phyloP scores from a whole-genome alignment of 257 asterid species.

The Haberlea rhodopensis region DNA sequence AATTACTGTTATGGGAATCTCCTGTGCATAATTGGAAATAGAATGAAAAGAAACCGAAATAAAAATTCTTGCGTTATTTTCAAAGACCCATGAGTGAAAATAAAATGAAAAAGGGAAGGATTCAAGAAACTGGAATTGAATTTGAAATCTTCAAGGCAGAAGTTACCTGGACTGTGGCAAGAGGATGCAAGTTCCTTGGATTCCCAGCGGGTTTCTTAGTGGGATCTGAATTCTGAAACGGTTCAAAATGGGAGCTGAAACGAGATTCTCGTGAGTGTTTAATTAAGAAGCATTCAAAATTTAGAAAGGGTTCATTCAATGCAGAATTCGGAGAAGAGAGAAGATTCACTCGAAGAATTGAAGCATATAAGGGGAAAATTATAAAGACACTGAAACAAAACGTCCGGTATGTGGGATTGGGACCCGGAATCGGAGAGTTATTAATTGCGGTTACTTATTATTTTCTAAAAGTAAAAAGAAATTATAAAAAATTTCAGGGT shows the following conservation, averaged over 20 bases:
- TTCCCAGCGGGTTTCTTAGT: neutral
- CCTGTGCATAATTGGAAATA: too few species aligned
- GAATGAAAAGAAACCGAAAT: neutral
- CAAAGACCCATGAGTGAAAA: too few species aligned
- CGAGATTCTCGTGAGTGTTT: conserved; percentile 55
- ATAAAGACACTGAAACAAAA: too few species aligned
- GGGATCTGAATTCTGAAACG: conserved; percentile 38
- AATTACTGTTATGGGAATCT: too few species aligned
- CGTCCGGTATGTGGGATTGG: too few species aligned
- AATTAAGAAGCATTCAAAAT: conserved; percentile 25
- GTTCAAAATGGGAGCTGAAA: conserved; percentile 15
- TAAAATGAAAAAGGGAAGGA: neutral
- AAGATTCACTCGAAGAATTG: conserved; percentile 5
- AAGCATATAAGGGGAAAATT: neutral
- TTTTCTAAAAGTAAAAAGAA: too few species aligned
- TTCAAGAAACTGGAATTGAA: neutral
- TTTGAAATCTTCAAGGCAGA: neutral
- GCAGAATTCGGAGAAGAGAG: conserved; percentile 25
- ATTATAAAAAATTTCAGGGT: too few species aligned
- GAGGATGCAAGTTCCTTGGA: neutral
- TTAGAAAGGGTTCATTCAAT: conserved; percentile 38
- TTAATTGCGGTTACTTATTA: too few species aligned
- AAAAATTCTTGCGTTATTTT: conserved; percentile 5
- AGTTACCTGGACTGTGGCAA: conserved; percentile 24
- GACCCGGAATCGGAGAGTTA: too few species aligned